Evolutionary conservation across 2,329 filamentous ascomycete species (phyloP), one percentile per base, ranked within the genome.

Genomic region (Stagonosporopsis vannaccii): DNA sequence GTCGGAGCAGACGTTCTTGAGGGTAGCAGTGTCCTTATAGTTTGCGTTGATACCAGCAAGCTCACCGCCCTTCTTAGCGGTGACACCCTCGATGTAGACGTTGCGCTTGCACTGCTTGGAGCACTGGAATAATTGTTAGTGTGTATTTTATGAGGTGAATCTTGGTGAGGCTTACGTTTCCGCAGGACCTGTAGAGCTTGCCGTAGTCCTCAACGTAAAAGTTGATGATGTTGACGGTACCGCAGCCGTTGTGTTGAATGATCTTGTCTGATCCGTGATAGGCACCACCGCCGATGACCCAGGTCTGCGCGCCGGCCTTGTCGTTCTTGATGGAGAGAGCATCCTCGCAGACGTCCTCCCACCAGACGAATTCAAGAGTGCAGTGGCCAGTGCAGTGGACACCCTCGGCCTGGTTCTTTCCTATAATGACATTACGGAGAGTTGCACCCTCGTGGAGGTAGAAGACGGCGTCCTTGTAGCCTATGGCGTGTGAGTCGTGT

Each of bases 401-500:
- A 58, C 81, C 82, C 68, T 84, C 82, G 25, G 78, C 75, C 63
- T 83, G 78, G 54, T 79, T 77, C 43, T 76, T 74, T 17, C 82
- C 81, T 48, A 84, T 83, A 68, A 84, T 83, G 63, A 81, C 81
- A 60, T 84, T 84, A 55, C 76, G 78, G 33, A 84, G 72, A 13
- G 78, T 80, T 15, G 79, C 82, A 20, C 82, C 82, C 20, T 75
- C 69, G 59, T 78, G 74, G 35, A 84, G 75, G 51, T 82, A 75
- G 74, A 84, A 84, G 62, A 84, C 80, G 35, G 81, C 78, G 37
- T 81, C 80, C 0, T 71, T 60, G 51, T 74, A 69, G 39, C 68
- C 74, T 65, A 26, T 19, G 9, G 2, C 4, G 1, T n/a, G 19
- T 62, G 13, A 56, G 35, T 11, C 17, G 19, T 20, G 5, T n/a